phyloP scores from a whole-genome alignment of 2,329 filamentous ascomycete genomes.

The Beauveria medogensis region DNA sequence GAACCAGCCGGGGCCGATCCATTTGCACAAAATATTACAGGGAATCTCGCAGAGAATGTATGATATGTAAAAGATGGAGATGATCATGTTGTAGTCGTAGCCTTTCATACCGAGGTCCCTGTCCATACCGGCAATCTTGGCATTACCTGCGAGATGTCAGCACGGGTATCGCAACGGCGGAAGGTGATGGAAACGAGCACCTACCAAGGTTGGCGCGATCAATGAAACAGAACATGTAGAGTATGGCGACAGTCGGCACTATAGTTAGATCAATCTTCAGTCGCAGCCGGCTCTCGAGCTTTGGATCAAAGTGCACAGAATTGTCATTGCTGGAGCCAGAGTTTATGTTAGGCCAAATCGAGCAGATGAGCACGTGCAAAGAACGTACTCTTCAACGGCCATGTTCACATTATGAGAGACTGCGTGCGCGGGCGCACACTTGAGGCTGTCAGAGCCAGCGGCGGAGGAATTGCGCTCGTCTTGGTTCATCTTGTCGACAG shows the following conservation, averaged over 20 bases:
- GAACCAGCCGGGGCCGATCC: slow-evolving; percentile 64
- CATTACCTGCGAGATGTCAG: slow-evolving; percentile 47
- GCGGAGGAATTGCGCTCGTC: neutral
- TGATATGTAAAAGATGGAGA: slow-evolving; percentile 63
- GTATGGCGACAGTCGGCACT: slow-evolving; percentile 55
- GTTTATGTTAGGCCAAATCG: neutral
- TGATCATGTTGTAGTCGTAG: slow-evolving; percentile 61
- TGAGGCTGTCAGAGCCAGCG: neutral
- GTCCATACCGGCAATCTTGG: slow-evolving; percentile 56
- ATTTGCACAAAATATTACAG: slow-evolving; percentile 60
- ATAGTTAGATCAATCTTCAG: slow-evolving; percentile 59
- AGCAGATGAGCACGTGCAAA: neutral
- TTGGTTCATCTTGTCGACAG: neutral
- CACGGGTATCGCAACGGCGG: neutral
- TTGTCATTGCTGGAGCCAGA: slow-evolving; percentile 37
- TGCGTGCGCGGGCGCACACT: neutral
- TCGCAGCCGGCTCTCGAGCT: slow-evolving; percentile 49
- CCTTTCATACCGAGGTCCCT: slow-evolving; percentile 49
- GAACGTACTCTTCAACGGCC: neutral
- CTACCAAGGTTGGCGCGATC: slow-evolving; percentile 66
- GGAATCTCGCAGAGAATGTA: slow-evolving; percentile 70
- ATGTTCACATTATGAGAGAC: neutral
- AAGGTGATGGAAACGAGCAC: slow-evolving; percentile 9
- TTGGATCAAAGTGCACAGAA: slow-evolving; percentile 46
- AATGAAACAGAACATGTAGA: slow-evolving; percentile 69